Evolutionary conservation across 768 basidiomycete genomes (phyloP).

Genomic region (Porpolomopsis calyptriformis): DNA sequence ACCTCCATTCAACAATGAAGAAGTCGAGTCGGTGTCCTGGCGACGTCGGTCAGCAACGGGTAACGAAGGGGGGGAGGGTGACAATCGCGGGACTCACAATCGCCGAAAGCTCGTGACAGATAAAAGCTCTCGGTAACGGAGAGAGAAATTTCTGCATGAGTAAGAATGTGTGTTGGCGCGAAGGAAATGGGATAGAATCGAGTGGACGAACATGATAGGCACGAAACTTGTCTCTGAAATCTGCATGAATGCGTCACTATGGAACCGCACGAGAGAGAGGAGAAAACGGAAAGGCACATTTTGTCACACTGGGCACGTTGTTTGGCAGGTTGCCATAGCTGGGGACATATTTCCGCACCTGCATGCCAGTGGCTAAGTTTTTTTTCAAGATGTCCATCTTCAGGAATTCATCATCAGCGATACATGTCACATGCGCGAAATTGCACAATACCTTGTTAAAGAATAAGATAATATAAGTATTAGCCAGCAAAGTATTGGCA

Average conservation of each 20-base stretch:
- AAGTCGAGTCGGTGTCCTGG: slow-evolving; percentile 34
- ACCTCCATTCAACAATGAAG: slow-evolving; percentile 28
- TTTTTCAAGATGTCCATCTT: slow-evolving; percentile 48
- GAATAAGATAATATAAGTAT: slow-evolving; percentile 61
- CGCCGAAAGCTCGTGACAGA: slow-evolving; percentile 62
- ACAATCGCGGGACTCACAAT: slow-evolving; percentile 35
- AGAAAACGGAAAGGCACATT: slow-evolving; percentile 32
- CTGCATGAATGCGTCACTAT: slow-evolving; percentile 22
- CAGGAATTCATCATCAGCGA: slow-evolving; percentile 14
- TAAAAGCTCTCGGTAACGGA: slow-evolving; percentile 46
- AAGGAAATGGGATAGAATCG: background rate
- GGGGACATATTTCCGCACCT: slow-evolving; percentile 49
- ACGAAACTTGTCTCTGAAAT: slow-evolving; percentile 61
- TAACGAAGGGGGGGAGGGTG: background rate
- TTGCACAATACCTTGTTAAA: slow-evolving; percentile 49
- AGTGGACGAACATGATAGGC: slow-evolving; percentile 44
- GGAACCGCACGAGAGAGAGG: background rate
- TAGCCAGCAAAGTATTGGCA: slow-evolving; percentile 45
- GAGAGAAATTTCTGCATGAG: slow-evolving; percentile 41
- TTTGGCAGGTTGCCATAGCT: slow-evolving; percentile 51
- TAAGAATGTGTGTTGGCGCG: slow-evolving; percentile 2
- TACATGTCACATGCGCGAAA: background rate
- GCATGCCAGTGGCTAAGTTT: slow-evolving; percentile 45
- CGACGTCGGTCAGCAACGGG: background rate
- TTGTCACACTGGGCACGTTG: slow-evolving; percentile 46